Evolutionary conservation across 768 basidiomycete species (phyloP), one percentile per base, ranked within the genome.

Genomic region (Butyriboletus loyo): DNA sequence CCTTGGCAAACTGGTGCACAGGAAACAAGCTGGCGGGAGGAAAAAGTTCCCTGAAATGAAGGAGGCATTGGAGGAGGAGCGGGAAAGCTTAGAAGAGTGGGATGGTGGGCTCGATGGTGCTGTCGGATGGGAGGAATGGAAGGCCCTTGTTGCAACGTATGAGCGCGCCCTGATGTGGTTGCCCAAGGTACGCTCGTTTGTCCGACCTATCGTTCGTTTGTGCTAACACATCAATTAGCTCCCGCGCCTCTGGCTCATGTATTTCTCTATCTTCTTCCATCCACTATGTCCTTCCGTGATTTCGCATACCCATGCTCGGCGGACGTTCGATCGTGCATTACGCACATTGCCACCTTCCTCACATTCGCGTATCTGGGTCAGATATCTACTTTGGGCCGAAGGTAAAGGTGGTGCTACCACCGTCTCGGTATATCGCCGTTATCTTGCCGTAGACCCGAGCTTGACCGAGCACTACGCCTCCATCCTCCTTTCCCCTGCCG

Each of bases 91-190:
- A 42, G 85, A 92, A 65, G 77, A 87, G 58, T 98, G 95, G 92
- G 84, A 90, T 43, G 85, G 83, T 7, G 87, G 89, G 17, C 72
- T 98, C 45, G 91, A 98, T 65, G 84, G 87, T 3, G 76, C 94
- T 7, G 78, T 97, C n/a, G 97, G 96, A 6, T 97, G 87, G 85
- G 86, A 91, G 59, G 97, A 99, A 70, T 99, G 97, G 97, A 92
- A 83, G 65, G 73, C 84, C 15, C 80, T 99, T 13, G 78, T 96
- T 17, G 89, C 92, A 9, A 82, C 84, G 0, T 96, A 92, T 66
- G 97, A 99, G 66, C 82, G 97, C 54, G 91, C 92, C 52, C 74
- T 99, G 36, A 92, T 92, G 85, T 98, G 93, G 89, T 70, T 98
- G 45, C 92, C 94, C 50, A 89, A 85, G 68, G 94, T 93, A 63